Percentiles rank a stretch among this genome's conserved stretches.
phyloP scores from a whole-genome alignment of 208 protist genomes.

The Lotmaria passim region DNA sequence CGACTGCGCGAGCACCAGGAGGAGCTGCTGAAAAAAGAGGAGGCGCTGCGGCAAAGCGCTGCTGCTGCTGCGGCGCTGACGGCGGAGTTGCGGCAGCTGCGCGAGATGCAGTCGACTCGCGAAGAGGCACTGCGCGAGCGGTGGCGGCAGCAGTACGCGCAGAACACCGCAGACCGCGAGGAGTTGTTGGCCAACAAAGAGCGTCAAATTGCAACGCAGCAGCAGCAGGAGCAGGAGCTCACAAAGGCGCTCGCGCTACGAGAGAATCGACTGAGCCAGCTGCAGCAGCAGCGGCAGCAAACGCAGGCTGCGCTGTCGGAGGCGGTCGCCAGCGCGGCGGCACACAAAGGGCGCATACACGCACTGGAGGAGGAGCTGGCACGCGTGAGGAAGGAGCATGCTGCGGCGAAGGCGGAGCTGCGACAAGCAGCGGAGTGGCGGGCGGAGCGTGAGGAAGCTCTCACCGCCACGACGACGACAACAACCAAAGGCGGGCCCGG shows the following conservation, averaged over 20 bases:
- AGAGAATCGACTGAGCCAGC: conserved; percentile 8
- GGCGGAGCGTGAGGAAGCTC: background rate
- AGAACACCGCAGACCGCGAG: conserved; percentile 23
- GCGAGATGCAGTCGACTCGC: background rate
- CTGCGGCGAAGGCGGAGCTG: conserved; percentile 15
- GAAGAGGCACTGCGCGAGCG: conserved; percentile 17
- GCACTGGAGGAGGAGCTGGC: conserved; percentile 39
- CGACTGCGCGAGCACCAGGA: conserved; percentile 4
- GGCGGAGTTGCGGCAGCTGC: conserved; percentile 10
- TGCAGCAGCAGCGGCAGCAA: conserved; percentile 13
- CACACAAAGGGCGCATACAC: conserved; percentile 20
- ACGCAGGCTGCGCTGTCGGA: conserved; percentile 25
- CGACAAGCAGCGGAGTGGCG: background rate
- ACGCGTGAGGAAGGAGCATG: conserved; percentile 19
- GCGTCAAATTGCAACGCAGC: conserved; percentile 7
- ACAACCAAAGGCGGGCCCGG: background rate
- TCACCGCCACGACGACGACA: background rate
- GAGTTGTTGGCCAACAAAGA: conserved; percentile 16
- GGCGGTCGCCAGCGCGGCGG: conserved; percentile 16
- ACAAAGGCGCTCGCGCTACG: background rate
- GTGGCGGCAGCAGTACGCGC: conserved; percentile 31
- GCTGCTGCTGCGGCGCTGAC: conserved; percentile 5
- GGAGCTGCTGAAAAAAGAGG: conserved; percentile 10
- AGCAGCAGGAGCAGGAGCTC: conserved; percentile 9
- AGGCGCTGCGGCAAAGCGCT: conserved; percentile 11